phyloP scores from a whole-genome alignment of 202 grass and related monocot species.

The Dendrocalamus latiflorus region DNA sequence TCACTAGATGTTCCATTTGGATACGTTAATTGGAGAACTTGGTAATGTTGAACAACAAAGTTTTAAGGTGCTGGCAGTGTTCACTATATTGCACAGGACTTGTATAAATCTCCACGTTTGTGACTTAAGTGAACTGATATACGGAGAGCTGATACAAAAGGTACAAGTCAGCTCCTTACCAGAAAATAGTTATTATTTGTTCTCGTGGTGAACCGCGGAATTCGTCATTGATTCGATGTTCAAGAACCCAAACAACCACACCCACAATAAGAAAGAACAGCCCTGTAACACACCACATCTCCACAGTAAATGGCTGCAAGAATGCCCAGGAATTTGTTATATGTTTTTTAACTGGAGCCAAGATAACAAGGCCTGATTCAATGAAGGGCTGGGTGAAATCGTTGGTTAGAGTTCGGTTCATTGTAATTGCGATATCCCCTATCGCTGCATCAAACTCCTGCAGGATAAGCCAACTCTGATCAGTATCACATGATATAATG shows the following conservation, averaged over 20 bases:
- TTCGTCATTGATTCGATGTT: constrained; percentile 89
- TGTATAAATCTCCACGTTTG: not conserved
- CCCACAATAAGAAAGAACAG: constrained; percentile 76
- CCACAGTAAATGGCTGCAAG: constrained; percentile 74
- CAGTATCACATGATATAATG: constrained; percentile 8
- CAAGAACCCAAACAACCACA: constrained; percentile 86
- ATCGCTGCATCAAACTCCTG: constrained; percentile 80
- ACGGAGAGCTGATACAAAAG: not conserved
- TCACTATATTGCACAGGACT: constrained; percentile 4
- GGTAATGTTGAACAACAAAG: not conserved
- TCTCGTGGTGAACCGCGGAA: constrained; percentile 69
- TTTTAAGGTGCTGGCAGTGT: not conserved
- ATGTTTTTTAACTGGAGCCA: constrained; percentile 63
- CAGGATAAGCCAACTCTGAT: constrained; percentile 6
- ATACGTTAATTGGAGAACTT: not conserved
- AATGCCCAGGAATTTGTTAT: constrained; percentile 80
- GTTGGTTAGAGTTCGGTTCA: constrained; percentile 45
- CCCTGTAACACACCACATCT: constrained; percentile 87
- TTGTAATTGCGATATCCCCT: constrained; percentile 81
- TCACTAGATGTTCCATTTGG: not conserved
- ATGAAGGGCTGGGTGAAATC: constrained; percentile 95
- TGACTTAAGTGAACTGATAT: not conserved
- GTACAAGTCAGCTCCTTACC: constrained; percentile 44
- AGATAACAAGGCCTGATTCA: constrained; percentile 84
- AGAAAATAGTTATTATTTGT: constrained; percentile 79